These are phyloP conservation scores for Mycosphaerella sp. DNA, from an alignment of 2,329 filamentous ascomycete species.

Conservation along the genomic window DNA sequence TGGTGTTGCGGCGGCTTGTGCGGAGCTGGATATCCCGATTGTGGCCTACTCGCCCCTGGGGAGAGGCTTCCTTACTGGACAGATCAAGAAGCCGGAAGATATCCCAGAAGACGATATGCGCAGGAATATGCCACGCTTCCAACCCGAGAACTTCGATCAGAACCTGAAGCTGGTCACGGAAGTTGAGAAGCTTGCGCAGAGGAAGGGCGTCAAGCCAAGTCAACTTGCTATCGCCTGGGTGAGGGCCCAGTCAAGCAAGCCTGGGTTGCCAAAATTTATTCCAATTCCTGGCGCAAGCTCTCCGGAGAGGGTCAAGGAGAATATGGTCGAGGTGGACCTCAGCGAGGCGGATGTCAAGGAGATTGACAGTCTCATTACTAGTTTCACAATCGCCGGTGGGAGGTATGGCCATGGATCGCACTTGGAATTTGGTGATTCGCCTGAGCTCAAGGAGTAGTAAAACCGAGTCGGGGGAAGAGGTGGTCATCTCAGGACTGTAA, in stretches of 20 bases:
- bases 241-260: constrained; percentile 37
- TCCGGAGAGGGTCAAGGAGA: constrained; percentile 38
- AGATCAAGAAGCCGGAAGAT: constrained; percentile 49
- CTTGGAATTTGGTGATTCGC: constrained; percentile 28
- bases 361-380: constrained; percentile 48
- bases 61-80: constrained; percentile 52
- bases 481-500: neutral
- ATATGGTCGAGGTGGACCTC: constrained; percentile 38
- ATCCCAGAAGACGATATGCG: constrained; percentile 49
- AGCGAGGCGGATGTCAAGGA: constrained; percentile 46
- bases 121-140: constrained; percentile 52
- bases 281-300: constrained; percentile 41
- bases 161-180: constrained; percentile 58
- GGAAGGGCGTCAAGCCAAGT: constrained; percentile 47
- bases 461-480: neutral
- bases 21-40: constrained; percentile 61
- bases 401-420: constrained; percentile 34
- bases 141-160: constrained; percentile 55
- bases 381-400: constrained; percentile 39
- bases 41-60: constrained; percentile 69
- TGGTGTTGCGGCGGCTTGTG: constrained; percentile 51
- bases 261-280: constrained; percentile 42
- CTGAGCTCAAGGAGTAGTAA: constrained; percentile 18
- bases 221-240: constrained; percentile 50
- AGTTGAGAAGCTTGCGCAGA: constrained; percentile 52